Evolutionary conservation across 805 yeast genomes (phyloP), one percentile per base, ranked within the genome.

Genomic region (Zygosaccharomyces gambellarensis): DNA sequence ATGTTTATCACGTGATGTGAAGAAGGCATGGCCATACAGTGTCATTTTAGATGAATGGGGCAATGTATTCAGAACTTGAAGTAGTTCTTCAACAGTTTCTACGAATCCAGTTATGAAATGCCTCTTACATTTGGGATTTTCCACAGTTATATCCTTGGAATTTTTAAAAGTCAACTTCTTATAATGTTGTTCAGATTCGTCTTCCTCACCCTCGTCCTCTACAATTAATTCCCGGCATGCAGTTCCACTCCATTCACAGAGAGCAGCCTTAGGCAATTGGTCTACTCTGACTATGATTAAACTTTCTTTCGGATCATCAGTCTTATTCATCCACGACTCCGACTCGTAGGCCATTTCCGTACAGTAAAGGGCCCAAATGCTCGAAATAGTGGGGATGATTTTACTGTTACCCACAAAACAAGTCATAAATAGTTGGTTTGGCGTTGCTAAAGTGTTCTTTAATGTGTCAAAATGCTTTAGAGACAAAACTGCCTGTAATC

Each of bases 241-340:
- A 3, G 78, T 52, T 1, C 92, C 95, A 32, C 83, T 79, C 92
- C 95, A 86, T 68, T 88, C 96, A 30, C 85, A 77, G 19, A 64
- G 62, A 0, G 90, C 89, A 36, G 71, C 70, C 46, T 76, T 77
- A 5, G 96, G 96, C 45, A 88, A 68, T 30, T 68, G 74, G 0
- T 71, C 64, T 0, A 85, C 84, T 56, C 76, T 72, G 0, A 79
- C 84, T 10, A 85, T 71, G 10, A 82, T 61, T 32, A 85, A 61
- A 9, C 60, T 57, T 39, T 65, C 57, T 3, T 25, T 10, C 4
- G 61, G 61, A 46, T 65, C 66, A 3, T 48, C 50, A 5, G 46
- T 70, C 58, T 32, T 56, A 31, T 49, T 57, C 44, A 36, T 43
- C 67, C 65, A 61, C 50, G 50, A 3, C 43, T 58, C 46, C 4